Evolutionary conservation across 1,284 basidiomycete species (phyloP).

Genomic region (Kwoniella shivajii): DNA sequence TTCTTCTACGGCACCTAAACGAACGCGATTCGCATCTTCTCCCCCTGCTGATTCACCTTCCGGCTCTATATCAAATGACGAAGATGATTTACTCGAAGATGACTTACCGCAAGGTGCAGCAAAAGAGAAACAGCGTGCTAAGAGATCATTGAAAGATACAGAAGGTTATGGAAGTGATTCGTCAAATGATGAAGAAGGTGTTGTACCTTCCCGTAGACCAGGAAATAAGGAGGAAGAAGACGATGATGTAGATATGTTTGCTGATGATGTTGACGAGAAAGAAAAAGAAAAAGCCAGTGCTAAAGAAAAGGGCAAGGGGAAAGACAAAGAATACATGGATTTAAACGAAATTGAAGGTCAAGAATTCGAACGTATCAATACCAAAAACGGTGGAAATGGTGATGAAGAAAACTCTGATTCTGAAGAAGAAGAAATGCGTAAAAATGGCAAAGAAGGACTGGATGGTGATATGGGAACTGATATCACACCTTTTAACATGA

Average conservation of each 20-base stretch:
- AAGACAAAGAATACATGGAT: conserved; percentile 75
- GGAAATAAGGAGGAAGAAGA: conserved; percentile 59
- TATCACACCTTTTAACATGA: conserved; percentile 97
- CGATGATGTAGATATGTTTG: conserved; percentile 84
- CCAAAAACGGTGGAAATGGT: conserved; percentile 35
- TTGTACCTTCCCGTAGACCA: conserved; percentile 67
- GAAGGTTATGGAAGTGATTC: conserved; percentile 95
- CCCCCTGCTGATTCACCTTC: conserved; percentile 52
- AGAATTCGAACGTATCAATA: conserved; percentile 64
- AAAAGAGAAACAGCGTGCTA: conserved; percentile 64
- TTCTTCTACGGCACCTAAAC: conserved; percentile 58
- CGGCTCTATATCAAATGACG: conserved; percentile 18
- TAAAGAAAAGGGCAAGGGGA: conserved; percentile 45
- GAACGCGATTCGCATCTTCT: conserved; percentile 72
- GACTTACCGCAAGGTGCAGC: conserved; percentile 43
- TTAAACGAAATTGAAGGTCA: conserved; percentile 95
- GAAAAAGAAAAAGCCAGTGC: conserved; percentile 26
- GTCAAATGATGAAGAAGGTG: conserved; percentile 79
- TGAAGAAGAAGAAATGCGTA: conserved; percentile 57
- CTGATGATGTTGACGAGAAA: conserved; percentile 46
- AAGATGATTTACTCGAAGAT: conserved; percentile 44
- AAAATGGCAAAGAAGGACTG: conserved; percentile 58
- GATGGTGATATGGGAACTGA: conserved; percentile 82
- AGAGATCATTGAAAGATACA: conserved; percentile 67
- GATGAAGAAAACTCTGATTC: conserved; percentile 55